A percentile compares a stretch with the other conserved stretches of the same genome.
These are phyloP conservation scores for Vanderwaltozyma verrucispora DNA, from an alignment of 805 yeast species.

Conservation along the genomic window DNA sequence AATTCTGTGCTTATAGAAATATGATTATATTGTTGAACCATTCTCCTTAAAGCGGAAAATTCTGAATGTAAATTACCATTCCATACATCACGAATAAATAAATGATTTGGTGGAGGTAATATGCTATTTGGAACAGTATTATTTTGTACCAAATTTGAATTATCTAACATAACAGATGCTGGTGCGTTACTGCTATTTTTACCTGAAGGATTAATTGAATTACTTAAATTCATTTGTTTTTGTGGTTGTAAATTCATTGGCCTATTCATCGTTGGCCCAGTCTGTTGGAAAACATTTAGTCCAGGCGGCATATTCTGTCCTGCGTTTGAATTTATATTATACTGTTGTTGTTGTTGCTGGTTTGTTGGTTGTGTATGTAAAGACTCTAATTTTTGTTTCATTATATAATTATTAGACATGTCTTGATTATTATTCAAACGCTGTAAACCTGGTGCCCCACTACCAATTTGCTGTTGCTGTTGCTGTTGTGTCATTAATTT, in stretches of 20 bases:
- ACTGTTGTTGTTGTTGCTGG: slow-evolving; percentile 7
- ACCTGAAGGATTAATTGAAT: background rate
- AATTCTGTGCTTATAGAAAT: slow-evolving; percentile 81
- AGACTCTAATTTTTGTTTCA: slow-evolving; percentile 23
- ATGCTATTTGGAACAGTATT: slow-evolving; percentile 9
- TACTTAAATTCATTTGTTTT: slow-evolving; percentile 5
- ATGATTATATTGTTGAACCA: slow-evolving; percentile 43
- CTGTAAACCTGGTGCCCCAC: slow-evolving; percentile 10
- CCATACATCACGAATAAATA: slow-evolving; percentile 64
- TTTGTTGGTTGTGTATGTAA: too few relatives aligned
- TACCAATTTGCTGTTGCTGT: slow-evolving; percentile 1
- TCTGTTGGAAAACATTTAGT: slow-evolving; percentile 18
- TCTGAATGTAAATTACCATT: slow-evolving; percentile 56
- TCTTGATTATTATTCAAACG: slow-evolving; percentile 7
- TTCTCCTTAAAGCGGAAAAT: slow-evolving; percentile 48
- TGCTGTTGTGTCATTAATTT: slow-evolving; percentile 18
- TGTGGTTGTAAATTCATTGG: slow-evolving; percentile 8
- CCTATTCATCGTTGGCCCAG: slow-evolving; percentile 11
- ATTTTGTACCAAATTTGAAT: too few relatives aligned
- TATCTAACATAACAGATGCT: too few relatives aligned
- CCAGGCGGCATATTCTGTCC: slow-evolving; percentile 24
- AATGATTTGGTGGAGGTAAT: slow-evolving; percentile 26
- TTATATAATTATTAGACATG: slow-evolving; percentile 15
- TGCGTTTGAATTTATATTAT: too few relatives aligned
- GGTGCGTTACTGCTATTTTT: too few relatives aligned